A percentile compares a stretch with the other conserved stretches of the same genome.
These are phyloP conservation scores for Fusarium anguioides DNA, from an alignment of 2,329 filamentous ascomycete genomes.

Conservation along the genomic window DNA sequence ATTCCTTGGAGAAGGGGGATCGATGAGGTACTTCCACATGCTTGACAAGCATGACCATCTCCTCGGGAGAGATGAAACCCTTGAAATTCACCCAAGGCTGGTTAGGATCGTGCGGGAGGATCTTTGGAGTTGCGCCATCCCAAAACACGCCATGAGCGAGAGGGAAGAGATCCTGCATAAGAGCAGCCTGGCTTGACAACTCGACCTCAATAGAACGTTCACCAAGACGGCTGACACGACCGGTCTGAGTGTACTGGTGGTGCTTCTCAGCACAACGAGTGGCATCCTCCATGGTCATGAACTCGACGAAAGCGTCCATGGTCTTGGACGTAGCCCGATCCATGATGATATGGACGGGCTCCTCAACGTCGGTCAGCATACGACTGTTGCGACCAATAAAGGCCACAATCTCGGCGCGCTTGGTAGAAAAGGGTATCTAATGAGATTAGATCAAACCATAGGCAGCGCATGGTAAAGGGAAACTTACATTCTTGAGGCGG, in stretches of 20 bases:
- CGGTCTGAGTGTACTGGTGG: conserved; percentile 51
- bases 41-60: conserved; percentile 72
- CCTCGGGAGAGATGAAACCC: conserved; percentile 70
- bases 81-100: conserved; percentile 66
- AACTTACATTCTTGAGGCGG: conserved; percentile 62
- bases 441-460: not conserved
- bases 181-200: conserved; percentile 64
- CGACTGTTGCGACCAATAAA: conserved; percentile 69
- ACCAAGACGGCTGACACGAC: conserved; percentile 63
- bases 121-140: conserved; percentile 59
- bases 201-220: conserved; percentile 68
- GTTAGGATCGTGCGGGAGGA: conserved; percentile 48
- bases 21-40: conserved; percentile 70
- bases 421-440: conserved; percentile 68
- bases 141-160: conserved; percentile 66
- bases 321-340: conserved; percentile 72
- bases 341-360: conserved; percentile 73
- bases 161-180: conserved; percentile 73
- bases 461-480: too few relatives aligned
- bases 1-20: conserved; percentile 69
- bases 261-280: conserved; percentile 63
- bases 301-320: conserved; percentile 70
- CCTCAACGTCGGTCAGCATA: conserved; percentile 64
- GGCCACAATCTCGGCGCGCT: conserved; percentile 65
- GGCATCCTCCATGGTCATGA: conserved; percentile 64